Evolutionary conservation across 139 green algal genomes (phyloP).

Genomic region (Nannochloris sp.): DNA sequence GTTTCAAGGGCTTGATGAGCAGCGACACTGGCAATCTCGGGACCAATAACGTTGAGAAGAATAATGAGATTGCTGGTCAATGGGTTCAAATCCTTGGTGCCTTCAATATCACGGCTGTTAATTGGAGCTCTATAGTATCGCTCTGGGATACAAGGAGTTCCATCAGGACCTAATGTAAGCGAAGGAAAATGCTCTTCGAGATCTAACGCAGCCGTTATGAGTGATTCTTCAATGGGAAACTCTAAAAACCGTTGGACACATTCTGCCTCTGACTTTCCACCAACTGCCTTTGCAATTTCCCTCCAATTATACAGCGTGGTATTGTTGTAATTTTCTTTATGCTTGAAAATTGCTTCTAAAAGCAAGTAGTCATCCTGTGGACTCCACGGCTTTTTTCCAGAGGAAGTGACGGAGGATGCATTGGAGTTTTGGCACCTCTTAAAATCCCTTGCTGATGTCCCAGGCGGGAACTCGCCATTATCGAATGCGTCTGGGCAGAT

Average conservation of each 20-base stretch:
- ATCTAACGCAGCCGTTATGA: constrained; percentile 18
- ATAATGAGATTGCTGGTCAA: constrained; percentile 77
- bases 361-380: constrained; percentile 69
- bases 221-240: constrained; percentile 84
- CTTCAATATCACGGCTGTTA: constrained; percentile 43
- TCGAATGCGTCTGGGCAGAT: constrained; percentile 51
- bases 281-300: constrained; percentile 78
- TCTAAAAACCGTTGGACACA: constrained; percentile 84
- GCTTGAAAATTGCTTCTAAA: constrained; percentile 67
- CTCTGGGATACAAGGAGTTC: no score
- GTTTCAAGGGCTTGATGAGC: constrained; percentile 72
- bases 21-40: constrained; percentile 70
- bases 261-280: constrained; percentile 60
- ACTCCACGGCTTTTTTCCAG: constrained; percentile 39
- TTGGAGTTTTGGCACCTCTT: constrained; percentile 37
- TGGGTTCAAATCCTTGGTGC: constrained; percentile 55
- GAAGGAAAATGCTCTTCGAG: neutral
- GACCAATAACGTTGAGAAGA: constrained; percentile 65
- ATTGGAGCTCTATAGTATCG: constrained; percentile 19
- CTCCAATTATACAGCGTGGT: constrained; percentile 46
- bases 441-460: constrained; percentile 72
- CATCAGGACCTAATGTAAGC: no score
- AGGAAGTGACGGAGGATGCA: constrained; percentile 17
- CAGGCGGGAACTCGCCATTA: constrained; percentile 69
- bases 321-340: constrained; percentile 43